Evolutionary conservation across 2,329 filamentous ascomycete genomes (phyloP).

Genomic region (Aspergillus caelatus): DNA sequence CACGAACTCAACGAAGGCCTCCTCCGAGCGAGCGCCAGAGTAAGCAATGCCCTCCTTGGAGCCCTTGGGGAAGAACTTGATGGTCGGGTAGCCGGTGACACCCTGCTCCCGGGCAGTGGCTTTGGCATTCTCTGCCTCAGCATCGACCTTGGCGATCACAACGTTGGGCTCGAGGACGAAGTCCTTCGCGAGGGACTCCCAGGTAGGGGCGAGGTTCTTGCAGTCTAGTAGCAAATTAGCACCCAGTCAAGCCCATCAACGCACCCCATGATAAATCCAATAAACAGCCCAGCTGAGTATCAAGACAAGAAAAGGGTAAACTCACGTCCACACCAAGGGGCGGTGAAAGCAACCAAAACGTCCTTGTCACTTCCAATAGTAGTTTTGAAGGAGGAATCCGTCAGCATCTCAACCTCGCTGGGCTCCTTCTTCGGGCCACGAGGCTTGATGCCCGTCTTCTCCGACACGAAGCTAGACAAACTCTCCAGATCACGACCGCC

Average conservation of each 20-base stretch:
- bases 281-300: background rate
- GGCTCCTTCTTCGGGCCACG: slow-evolving; percentile 66
- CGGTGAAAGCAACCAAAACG: slow-evolving; percentile 94
- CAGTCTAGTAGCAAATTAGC: slow-evolving; percentile 68
- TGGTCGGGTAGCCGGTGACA: slow-evolving; percentile 88
- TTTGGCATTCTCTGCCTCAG: slow-evolving; percentile 85
- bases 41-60: slow-evolving; percentile 73
- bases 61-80: slow-evolving; percentile 94
- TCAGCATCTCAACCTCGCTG: slow-evolving; percentile 78
- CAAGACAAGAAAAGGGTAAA: slow-evolving; percentile 33
- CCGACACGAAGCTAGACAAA: slow-evolving; percentile 74
- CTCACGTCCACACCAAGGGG: slow-evolving; percentile 97
- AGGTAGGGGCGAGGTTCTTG: slow-evolving; percentile 88
- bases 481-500: slow-evolving; percentile 86
- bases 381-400: slow-evolving; percentile 75
- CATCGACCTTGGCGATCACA: slow-evolving; percentile 92
- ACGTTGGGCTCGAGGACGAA: slow-evolving; percentile 78
- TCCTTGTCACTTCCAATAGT: slow-evolving; percentile 82
- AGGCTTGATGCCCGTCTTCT: slow-evolving; percentile 83
- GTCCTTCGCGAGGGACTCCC: slow-evolving; percentile 83
- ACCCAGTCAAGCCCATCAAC: background rate
- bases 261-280: no score
- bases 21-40: slow-evolving; percentile 74
- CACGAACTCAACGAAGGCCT: slow-evolving; percentile 75
- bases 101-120: slow-evolving; percentile 73